Evolutionary conservation across 2,329 filamentous ascomycete species (phyloP).

Genomic region (Zelopaecilomyces penicillatus): DNA sequence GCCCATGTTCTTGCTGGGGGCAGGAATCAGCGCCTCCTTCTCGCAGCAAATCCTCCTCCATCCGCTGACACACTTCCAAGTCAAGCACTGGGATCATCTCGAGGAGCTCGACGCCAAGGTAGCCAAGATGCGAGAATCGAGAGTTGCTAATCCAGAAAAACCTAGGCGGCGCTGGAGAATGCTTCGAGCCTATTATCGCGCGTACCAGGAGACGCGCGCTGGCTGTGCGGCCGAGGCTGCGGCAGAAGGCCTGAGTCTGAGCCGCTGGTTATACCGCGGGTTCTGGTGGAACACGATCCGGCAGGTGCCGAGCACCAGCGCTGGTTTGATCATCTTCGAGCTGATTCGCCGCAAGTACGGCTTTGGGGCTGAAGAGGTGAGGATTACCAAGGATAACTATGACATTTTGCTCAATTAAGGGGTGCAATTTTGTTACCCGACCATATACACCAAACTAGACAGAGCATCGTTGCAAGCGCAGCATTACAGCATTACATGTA

Average conservation of each 20-base stretch:
- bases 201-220: constrained; percentile 59
- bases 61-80: constrained; percentile 61
- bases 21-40: constrained; percentile 60
- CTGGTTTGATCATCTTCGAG: constrained; percentile 72
- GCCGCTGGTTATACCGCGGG: constrained; percentile 59
- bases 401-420: constrained; percentile 52
- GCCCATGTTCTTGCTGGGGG: constrained; percentile 60
- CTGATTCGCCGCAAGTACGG: constrained; percentile 66
- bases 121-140: constrained; percentile 33
- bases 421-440: not conserved
- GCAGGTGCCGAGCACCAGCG: constrained; percentile 69
- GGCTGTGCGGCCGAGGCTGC: constrained; percentile 52
- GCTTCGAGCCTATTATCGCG: constrained; percentile 58
- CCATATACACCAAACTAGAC: not conserved
- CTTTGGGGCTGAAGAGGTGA: constrained; percentile 50
- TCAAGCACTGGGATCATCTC: constrained; percentile 63
- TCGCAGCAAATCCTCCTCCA: constrained; percentile 63
- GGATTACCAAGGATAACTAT: constrained; percentile 60
- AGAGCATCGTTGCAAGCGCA: not conserved
- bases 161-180: constrained; percentile 39
- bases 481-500: not conserved
- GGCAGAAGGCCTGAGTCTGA: constrained; percentile 45
- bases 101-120: constrained; percentile 61
- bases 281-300: constrained; percentile 66
- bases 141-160: constrained; percentile 21